These are phyloP conservation scores for Agrocybe praecox DNA, from an alignment of 768 basidiomycete genomes.

Conservation along the genomic window DNA sequence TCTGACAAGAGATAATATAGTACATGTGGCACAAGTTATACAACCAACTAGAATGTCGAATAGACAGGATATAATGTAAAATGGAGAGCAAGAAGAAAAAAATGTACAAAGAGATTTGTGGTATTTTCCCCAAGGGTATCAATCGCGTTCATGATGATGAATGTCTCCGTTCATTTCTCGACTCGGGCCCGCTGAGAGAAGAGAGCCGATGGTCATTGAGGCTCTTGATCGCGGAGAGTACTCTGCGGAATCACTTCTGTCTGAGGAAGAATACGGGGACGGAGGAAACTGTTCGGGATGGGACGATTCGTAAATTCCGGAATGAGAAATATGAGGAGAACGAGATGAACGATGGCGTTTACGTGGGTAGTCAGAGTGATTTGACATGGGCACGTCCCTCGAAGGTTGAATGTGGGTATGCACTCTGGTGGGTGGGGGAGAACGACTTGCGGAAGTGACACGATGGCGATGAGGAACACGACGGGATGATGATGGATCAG, in stretches of 20 bases:
- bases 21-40: conserved; percentile 13
- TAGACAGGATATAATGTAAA: conserved; percentile 10
- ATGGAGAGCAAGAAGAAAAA: too few relatives aligned
- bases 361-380: conserved; percentile 46
- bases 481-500: conserved; percentile 32
- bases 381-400: conserved; percentile 34
- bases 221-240: conserved; percentile 72
- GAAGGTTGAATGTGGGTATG: conserved; percentile 32
- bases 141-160: conserved; percentile 29
- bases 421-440: conserved; percentile 36
- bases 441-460: conserved; percentile 38
- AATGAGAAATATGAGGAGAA: conserved; percentile 52
- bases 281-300: conserved; percentile 60
- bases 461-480: conserved; percentile 37
- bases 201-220: conserved; percentile 80
- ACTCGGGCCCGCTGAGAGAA: conserved; percentile 53
- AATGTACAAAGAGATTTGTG: not conserved
- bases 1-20: conserved; percentile 1
- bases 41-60: conserved; percentile 15
- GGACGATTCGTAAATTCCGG: conserved; percentile 40
- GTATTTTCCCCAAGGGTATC: conserved; percentile 10
- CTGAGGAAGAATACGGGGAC: conserved; percentile 74
- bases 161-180: conserved; percentile 38
- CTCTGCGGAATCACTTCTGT: conserved; percentile 64
- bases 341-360: conserved; percentile 68